A percentile compares a stretch with the other conserved stretches of the same genome.
Evolutionary conservation across 495 filamentous ascomycete species (phyloP).

Genomic region (Penicillium subrubescens): DNA sequence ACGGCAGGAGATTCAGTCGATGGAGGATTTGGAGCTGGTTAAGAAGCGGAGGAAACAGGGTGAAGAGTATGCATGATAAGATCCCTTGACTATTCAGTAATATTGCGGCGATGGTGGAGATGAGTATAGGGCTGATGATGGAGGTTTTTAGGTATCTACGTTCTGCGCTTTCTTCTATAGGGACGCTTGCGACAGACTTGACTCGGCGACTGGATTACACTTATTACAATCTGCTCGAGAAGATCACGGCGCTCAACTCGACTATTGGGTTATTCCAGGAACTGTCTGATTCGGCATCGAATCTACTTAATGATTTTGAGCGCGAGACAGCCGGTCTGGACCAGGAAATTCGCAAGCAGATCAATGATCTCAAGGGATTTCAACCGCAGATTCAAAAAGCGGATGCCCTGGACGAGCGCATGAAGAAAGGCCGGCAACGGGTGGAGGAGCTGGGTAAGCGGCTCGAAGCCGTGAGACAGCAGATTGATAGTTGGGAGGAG

Average conservation of each 20-base stretch:
- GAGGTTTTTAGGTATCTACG: constrained; percentile 36
- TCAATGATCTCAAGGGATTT: constrained; percentile 68
- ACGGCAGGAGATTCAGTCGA: constrained; percentile 39
- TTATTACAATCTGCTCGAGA: constrained; percentile 83
- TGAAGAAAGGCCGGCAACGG: constrained; percentile 62
- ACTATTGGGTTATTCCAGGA: constrained; percentile 71
- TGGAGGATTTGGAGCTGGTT: constrained; percentile 45
- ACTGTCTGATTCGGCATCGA: constrained; percentile 62
- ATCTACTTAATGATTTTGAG: constrained; percentile 64
- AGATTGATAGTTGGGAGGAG: constrained; percentile 72
- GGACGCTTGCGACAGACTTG: constrained; percentile 52
- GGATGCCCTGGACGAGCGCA: constrained; percentile 62
- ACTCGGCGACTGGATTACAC: constrained; percentile 81
- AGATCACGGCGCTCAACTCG: constrained; percentile 65
- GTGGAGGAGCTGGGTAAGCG: constrained; percentile 66
- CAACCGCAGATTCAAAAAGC: constrained; percentile 71
- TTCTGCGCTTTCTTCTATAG: constrained; percentile 40
- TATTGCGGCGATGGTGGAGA: background rate
- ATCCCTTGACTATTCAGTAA: background rate
- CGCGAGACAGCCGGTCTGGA: constrained; percentile 61
- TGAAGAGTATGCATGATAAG: constrained; percentile 44
- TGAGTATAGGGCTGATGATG: constrained; percentile 2
- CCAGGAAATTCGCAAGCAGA: constrained; percentile 63
- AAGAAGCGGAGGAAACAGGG: constrained; percentile 43
- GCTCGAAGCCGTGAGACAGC: constrained; percentile 62